Evolutionary conservation across 2,329 filamentous ascomycete species (phyloP).

Genomic region (Conoideocrella luteorostrata): DNA sequence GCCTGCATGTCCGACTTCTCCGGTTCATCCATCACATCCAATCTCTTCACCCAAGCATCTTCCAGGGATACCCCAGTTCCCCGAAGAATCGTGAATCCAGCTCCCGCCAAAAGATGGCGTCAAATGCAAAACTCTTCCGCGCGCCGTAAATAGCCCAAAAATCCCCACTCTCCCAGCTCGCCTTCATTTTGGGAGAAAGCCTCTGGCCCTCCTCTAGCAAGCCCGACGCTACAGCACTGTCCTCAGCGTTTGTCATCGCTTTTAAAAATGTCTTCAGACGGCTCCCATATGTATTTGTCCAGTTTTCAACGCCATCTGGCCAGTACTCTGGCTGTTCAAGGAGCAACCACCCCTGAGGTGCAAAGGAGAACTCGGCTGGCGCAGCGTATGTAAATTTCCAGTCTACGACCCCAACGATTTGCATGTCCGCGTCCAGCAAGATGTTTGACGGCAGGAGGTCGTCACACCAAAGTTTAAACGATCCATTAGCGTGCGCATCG

Average conservation of each 20-base stretch:
- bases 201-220: slow-evolving; percentile 4
- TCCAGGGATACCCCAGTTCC: slow-evolving; percentile 8
- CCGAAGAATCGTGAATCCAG: slow-evolving; percentile 29
- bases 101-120: slow-evolving; percentile 29
- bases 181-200: slow-evolving; percentile 27
- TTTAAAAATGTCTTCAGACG: slow-evolving; percentile 27
- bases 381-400: slow-evolving; percentile 34
- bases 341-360: slow-evolving; percentile 34
- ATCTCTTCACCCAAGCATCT: slow-evolving; percentile 13
- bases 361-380: slow-evolving; percentile 25
- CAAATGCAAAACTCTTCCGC: slow-evolving; percentile 31
- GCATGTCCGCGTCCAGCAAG: slow-evolving; percentile 20
- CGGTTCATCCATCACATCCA: slow-evolving; percentile 14
- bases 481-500: slow-evolving; percentile 10
- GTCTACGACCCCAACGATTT: slow-evolving; percentile 29
- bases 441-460: slow-evolving; percentile 27
- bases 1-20: slow-evolving; percentile 18
- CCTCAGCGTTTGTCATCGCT: slow-evolving; percentile 24
- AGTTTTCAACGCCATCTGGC: slow-evolving; percentile 21
- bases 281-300: slow-evolving; percentile 23
- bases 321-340: slow-evolving; percentile 26
- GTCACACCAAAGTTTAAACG: slow-evolving; percentile 21
- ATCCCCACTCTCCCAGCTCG: slow-evolving; percentile 27
- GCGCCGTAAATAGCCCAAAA: slow-evolving; percentile 30
- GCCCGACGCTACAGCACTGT: slow-evolving; percentile 12